Conservation (phyloP, 225 moss, liverwort and hornwort species). For the Ulota crispa region DNA sequence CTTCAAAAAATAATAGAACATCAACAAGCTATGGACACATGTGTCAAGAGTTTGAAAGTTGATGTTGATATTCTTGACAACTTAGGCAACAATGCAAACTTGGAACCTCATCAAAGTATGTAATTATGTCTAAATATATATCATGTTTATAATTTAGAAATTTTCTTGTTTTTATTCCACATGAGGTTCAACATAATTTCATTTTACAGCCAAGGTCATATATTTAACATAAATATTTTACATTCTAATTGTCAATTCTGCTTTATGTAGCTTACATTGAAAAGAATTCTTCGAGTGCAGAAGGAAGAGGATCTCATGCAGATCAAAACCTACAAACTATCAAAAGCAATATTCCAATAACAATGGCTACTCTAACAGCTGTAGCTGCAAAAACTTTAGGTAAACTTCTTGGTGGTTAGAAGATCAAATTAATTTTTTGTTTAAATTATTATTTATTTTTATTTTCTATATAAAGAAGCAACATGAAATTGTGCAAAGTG, state of each 20-base stretch:
- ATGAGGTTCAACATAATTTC: fast-evolving
- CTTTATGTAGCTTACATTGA: constrained; percentile 29
- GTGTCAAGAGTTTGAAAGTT: constrained; percentile 49
- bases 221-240: fast-evolving
- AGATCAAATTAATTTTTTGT: too few species aligned
- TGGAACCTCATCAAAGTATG: constrained; percentile 42
- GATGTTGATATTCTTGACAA: constrained; percentile 47
- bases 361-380: constrained; percentile 47
- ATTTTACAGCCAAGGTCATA: not conserved
- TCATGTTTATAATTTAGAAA: not conserved
- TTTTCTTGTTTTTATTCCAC: fast-evolving
- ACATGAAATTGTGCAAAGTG: not conserved
- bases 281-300: constrained; percentile 25
- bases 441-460: fast-evolving
- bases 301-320: constrained; percentile 39
- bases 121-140: not conserved
- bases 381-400: constrained; percentile 48
- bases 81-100: constrained; percentile 31
- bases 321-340: constrained; percentile 21
- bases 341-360: constrained; percentile 44
- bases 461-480: fast-evolving
- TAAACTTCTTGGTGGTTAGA: not conserved
- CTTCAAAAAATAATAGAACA: constrained; percentile 59
- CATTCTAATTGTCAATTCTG: not conserved
- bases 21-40: constrained; percentile 55